Conservation (phyloP, 495 filamentous ascomycete genomes). For the Eremomyces bilateralis region DNA sequence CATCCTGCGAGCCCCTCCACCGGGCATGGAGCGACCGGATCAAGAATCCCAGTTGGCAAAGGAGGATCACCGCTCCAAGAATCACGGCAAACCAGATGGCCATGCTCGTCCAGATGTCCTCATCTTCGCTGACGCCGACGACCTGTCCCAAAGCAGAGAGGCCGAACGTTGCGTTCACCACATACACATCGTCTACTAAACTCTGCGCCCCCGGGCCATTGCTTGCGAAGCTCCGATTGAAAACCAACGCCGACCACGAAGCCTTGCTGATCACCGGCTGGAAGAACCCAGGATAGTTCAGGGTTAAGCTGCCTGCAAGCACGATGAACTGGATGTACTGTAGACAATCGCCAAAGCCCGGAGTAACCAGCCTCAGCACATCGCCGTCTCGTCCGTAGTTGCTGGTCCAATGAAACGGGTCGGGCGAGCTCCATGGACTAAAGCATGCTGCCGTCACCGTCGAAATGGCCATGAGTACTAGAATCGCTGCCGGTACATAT, state of each 20-base stretch:
- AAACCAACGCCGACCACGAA: constrained; percentile 77
- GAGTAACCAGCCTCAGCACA: constrained; percentile 76
- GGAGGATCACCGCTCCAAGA: constrained; percentile 33
- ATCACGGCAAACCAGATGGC: constrained; percentile 67
- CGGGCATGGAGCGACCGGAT: constrained; percentile 51
- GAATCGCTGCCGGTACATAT: constrained; percentile 56
- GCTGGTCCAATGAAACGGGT: constrained; percentile 82
- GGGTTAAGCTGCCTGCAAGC: constrained; percentile 60
- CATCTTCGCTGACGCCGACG: constrained; percentile 51
- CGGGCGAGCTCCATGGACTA: constrained; percentile 81
- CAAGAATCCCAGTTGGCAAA: constrained; percentile 58
- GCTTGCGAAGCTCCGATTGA: constrained; percentile 75
- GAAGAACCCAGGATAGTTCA: constrained; percentile 86
- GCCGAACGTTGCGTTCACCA: constrained; percentile 48
- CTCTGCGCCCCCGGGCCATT: constrained; percentile 36
- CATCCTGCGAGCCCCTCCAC: constrained; percentile 47
- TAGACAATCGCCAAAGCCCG: constrained; percentile 89
- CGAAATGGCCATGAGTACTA: constrained; percentile 60
- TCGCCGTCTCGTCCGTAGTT: constrained; percentile 93
- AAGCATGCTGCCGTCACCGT: constrained; percentile 65
- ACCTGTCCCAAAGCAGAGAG: constrained; percentile 58
- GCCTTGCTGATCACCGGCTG: constrained; percentile 74
- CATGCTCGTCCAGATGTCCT: constrained; percentile 88
- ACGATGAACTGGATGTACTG: constrained; percentile 93
- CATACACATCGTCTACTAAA: constrained; percentile 70